A percentile compares a stretch with the other conserved stretches of the same genome.
phyloP scores from a whole-genome alignment of 495 filamentous ascomycete genomes.

The Penicillium daleae region DNA sequence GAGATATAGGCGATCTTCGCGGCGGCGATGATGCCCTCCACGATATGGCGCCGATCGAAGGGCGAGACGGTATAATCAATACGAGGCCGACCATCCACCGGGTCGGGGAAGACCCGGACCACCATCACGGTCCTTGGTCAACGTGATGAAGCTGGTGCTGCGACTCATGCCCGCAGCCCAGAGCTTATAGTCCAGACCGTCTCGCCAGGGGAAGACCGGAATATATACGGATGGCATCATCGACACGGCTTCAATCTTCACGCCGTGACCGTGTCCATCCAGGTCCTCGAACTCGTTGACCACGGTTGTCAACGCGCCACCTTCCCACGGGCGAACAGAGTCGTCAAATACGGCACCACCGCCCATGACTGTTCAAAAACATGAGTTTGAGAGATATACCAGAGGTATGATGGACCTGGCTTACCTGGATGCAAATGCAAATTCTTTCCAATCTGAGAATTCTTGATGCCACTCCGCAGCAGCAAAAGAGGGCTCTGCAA shows the following conservation, averaged over 20 bases:
- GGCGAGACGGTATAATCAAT: slow-evolving; percentile 69
- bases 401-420: not conserved
- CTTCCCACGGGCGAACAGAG: slow-evolving; percentile 77
- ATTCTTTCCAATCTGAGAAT: slow-evolving; percentile 81
- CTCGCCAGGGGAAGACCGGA: slow-evolving; percentile 62
- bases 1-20: slow-evolving; percentile 76
- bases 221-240: slow-evolving; percentile 67
- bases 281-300: slow-evolving; percentile 80
- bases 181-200: slow-evolving; percentile 70
- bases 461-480: slow-evolving; percentile 72
- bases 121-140: slow-evolving; percentile 71
- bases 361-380: slow-evolving; percentile 45
- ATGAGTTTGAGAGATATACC: slow-evolving; percentile 15
- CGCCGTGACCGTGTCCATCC: slow-evolving; percentile 81
- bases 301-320: slow-evolving; percentile 73
- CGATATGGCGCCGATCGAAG: slow-evolving; percentile 69
- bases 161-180: slow-evolving; percentile 62
- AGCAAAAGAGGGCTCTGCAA: slow-evolving; percentile 78
- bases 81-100: slow-evolving; percentile 61
- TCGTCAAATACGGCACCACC: slow-evolving; percentile 66
- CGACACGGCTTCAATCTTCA: slow-evolving; percentile 71
- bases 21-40: slow-evolving; percentile 71
- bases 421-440: slow-evolving; percentile 77
- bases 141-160: slow-evolving; percentile 67
- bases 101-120: slow-evolving; percentile 79